Conservation (phyloP, 2,329 filamentous ascomycete species). For the Pseudocercospora macadamiae region DNA sequence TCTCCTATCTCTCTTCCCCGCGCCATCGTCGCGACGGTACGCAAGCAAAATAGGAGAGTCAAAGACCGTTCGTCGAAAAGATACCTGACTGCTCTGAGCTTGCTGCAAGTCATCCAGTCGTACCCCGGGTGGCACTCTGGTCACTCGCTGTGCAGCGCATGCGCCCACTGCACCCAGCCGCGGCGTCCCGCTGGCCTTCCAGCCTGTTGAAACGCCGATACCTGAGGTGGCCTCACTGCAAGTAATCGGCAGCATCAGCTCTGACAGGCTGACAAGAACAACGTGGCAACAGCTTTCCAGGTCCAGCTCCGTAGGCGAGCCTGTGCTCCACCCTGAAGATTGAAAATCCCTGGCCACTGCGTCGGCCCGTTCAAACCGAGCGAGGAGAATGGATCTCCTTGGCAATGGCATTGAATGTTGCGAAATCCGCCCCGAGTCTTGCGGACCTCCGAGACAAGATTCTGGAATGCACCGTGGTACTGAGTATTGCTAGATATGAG, state of each 20-base stretch:
- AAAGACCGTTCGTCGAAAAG: background rate
- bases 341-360: background rate
- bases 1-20: background rate
- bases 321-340: background rate
- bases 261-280: background rate
- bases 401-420: background rate
- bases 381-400: background rate
- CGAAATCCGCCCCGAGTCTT: background rate
- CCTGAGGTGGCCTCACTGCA: background rate
- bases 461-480: background rate
- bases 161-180: background rate
- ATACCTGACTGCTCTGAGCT: too few relatives aligned
- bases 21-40: background rate
- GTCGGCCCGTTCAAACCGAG: background rate
- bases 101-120: background rate
- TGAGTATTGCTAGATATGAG: too few relatives aligned
- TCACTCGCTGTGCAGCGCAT: background rate
- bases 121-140: background rate
- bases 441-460: background rate
- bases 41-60: background rate
- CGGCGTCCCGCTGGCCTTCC: background rate
- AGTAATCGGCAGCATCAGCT: background rate
- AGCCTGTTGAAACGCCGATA: background rate
- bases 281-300: conserved; percentile 3
- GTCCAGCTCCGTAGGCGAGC: background rate